phyloP scores from a whole-genome alignment of 257 asterid species.

The Rhazya stricta region DNA sequence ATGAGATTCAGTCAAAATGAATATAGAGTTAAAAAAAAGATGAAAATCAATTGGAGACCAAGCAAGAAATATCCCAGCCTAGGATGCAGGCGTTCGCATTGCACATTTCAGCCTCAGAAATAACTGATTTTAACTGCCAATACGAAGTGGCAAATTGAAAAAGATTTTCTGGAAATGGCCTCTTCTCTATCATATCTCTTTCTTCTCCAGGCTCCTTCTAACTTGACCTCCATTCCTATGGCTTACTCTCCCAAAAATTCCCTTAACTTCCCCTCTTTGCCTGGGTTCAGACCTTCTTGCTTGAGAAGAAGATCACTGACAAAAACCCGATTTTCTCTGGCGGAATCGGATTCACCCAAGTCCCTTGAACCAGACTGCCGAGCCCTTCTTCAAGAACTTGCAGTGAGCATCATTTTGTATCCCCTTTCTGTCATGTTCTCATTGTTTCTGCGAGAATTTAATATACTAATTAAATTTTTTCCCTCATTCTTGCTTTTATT shows the following conservation, averaged over 20 bases:
- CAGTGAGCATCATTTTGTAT: constrained; percentile 37
- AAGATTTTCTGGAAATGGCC: constrained; percentile 32
- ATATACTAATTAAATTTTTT: background rate
- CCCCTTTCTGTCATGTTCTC: background rate
- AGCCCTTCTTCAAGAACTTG: constrained; percentile 58
- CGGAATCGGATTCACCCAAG: constrained; percentile 69
- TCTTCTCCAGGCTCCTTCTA: constrained; percentile 33
- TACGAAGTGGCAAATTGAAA: background rate
- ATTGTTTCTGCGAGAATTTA: background rate
- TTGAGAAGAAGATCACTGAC: constrained; percentile 28
- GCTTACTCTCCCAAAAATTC: constrained; percentile 23
- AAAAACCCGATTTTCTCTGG: constrained; percentile 44
- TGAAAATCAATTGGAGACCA: too few relatives aligned
- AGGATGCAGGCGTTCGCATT: too few relatives aligned
- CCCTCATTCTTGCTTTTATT: background rate
- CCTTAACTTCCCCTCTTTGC: constrained; percentile 24
- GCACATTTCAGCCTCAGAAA: background rate
- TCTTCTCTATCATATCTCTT: constrained; percentile 35
- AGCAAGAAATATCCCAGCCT: too few relatives aligned
- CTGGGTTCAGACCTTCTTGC: constrained; percentile 12
- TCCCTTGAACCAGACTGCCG: constrained; percentile 54
- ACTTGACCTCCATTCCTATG: constrained; percentile 26
- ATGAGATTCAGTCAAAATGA: too few relatives aligned
- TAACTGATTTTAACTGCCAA: constrained; percentile 9
- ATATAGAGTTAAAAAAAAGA: too few relatives aligned